Evolutionary conservation across 306 rosid species (phyloP).

Genomic region (Gleditsia sinensis): DNA sequence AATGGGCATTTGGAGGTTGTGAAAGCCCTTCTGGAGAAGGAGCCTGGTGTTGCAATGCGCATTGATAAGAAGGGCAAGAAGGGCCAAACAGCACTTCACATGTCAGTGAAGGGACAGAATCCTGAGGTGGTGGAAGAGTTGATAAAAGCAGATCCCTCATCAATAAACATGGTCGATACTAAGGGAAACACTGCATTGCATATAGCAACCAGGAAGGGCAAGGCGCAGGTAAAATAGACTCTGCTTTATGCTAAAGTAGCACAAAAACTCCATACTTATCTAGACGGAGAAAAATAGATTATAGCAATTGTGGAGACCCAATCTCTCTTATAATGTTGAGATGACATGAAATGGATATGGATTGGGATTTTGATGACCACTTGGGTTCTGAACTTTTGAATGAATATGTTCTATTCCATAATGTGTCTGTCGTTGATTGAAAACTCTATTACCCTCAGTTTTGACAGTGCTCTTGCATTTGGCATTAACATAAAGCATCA

Average conservation of each 20-base stretch:
- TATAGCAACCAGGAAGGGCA: slow-evolving; percentile 84
- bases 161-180: slow-evolving; percentile 71
- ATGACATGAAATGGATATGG: not conserved
- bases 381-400: not conserved
- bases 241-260: too few relatives aligned
- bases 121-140: slow-evolving; percentile 74
- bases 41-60: slow-evolving; percentile 60
- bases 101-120: slow-evolving; percentile 92
- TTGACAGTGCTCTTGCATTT: not conserved
- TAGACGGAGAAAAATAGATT: not conserved
- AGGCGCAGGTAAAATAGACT: slow-evolving; percentile 60
- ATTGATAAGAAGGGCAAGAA: slow-evolving; percentile 89
- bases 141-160: slow-evolving; percentile 61
- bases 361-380: slow-evolving; percentile 3
- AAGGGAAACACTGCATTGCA: slow-evolving; percentile 86
- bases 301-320: not conserved
- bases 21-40: slow-evolving; percentile 61
- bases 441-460: not conserved
- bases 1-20: slow-evolving; percentile 85
- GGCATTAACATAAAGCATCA: too few relatives aligned
- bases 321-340: not conserved
- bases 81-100: slow-evolving; percentile 96
- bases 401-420: not conserved
- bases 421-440: not conserved
- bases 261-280: too few relatives aligned